These are phyloP conservation scores for Zymoseptoria tritici DNA, from an alignment of 2,329 filamentous ascomycete genomes.

Conservation along the genomic window DNA sequence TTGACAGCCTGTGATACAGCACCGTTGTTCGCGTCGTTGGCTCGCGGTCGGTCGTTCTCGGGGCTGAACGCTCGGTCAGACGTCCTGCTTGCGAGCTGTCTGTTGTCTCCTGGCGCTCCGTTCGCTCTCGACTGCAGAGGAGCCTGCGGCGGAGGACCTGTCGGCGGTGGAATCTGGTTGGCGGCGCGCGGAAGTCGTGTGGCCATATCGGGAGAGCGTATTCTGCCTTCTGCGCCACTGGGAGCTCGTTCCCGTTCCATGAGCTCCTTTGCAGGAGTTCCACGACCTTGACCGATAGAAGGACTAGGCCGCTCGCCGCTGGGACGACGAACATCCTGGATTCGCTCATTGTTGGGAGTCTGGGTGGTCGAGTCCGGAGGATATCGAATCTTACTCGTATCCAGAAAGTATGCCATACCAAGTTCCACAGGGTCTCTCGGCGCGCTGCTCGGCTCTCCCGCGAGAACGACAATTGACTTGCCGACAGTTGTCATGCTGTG, in stretches of 20 bases:
- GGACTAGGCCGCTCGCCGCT: conserved; percentile 24
- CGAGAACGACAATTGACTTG: conserved; percentile 86
- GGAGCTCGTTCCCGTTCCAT: conserved; percentile 23
- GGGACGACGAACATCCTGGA: conserved; percentile 23
- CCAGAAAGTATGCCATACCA: conserved; percentile 81
- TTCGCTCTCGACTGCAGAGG: conserved; percentile 47
- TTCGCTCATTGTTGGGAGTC: conserved; percentile 27
- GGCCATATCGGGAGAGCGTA: conserved; percentile 16
- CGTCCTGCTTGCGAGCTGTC: conserved; percentile 24
- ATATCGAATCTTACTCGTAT: conserved; percentile 94
- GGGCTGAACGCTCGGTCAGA: conserved; percentile 27
- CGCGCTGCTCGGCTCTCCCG: conserved; percentile 87
- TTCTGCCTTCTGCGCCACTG: conserved; percentile 18
- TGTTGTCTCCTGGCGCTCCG: conserved; percentile 15
- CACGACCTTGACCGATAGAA: conserved; percentile 14
- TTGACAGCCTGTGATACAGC: conserved; percentile 8
- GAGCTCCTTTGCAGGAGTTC: conserved; percentile 19
- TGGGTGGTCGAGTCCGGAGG: conserved; percentile 52
- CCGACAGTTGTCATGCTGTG: conserved; percentile 96
- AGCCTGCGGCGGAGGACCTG: conserved; percentile 57
- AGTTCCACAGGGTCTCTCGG: conserved; percentile 74
- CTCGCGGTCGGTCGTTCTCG: conserved; percentile 22
- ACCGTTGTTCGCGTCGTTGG: conserved; percentile 18
- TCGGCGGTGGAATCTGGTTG: conserved; percentile 48
- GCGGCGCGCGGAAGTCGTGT: conserved; percentile 36